Evolutionary conservation across 1,284 basidiomycete genomes (phyloP).

Genomic region (Sporisorium iseilematis-ciliati): DNA sequence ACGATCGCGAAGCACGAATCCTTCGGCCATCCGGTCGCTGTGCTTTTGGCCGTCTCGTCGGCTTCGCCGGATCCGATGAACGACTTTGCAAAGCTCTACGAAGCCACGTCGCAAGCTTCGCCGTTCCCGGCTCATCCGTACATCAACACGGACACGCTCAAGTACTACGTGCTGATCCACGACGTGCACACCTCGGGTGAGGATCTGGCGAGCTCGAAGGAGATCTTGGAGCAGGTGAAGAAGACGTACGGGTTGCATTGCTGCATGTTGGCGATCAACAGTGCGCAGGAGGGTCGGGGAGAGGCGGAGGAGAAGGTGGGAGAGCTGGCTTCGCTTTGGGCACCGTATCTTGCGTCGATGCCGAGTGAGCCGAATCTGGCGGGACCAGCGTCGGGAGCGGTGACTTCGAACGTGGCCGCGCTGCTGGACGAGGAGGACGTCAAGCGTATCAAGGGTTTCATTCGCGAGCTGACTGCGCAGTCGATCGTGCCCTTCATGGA

Average conservation of each 20-base stretch:
- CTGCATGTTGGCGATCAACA: slow-evolving; percentile 64
- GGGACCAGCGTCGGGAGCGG: neutral
- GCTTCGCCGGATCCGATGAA: slow-evolving; percentile 65
- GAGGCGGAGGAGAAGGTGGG: slow-evolving; percentile 20
- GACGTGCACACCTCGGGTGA: slow-evolving; percentile 50
- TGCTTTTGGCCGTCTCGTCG: slow-evolving; percentile 61
- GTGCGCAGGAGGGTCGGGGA: slow-evolving; percentile 39
- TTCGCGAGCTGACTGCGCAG: slow-evolving; percentile 90
- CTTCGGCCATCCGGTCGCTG: slow-evolving; percentile 50
- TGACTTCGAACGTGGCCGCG: neutral
- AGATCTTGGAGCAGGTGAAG: slow-evolving; percentile 62
- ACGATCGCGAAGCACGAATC: slow-evolving; percentile 55
- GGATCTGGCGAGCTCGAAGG: slow-evolving; percentile 55
- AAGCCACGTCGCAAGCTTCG: slow-evolving; percentile 38
- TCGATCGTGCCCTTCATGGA: slow-evolving; percentile 97
- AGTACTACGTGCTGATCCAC: slow-evolving; percentile 66
- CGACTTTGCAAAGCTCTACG: slow-evolving; percentile 65
- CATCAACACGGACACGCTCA: slow-evolving; percentile 60
- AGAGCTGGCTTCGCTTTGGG: slow-evolving; percentile 34
- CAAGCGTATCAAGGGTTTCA: slow-evolving; percentile 81
- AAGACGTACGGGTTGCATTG: slow-evolving; percentile 68
- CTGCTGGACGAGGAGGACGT: slow-evolving; percentile 81
- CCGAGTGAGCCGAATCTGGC: slow-evolving; percentile 15
- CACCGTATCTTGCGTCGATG: slow-evolving; percentile 6
- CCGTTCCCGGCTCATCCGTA: slow-evolving; percentile 56